Base-by-base conservation (phyloP, 257 asterid species). In the Jacaranda copaia region DNA sequence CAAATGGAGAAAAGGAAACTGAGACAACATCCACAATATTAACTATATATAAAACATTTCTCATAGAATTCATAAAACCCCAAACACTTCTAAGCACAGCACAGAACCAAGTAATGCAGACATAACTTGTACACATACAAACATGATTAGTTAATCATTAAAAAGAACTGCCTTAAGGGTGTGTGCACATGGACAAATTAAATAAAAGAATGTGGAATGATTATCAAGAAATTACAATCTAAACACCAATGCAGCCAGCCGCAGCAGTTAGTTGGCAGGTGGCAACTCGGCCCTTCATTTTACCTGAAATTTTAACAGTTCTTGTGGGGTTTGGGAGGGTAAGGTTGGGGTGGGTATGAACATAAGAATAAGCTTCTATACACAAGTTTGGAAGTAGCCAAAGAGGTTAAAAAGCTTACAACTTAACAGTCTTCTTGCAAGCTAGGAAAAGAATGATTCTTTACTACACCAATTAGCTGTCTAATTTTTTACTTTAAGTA, bases 361-460 rank as follows among this genome's bases (percentile, higher is more conserved):
- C 18, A 48, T 58, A 39, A 68, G 53, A 43, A 35, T 59, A 19
- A 57, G 53, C 62, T 32, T n/a, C n/a, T 35, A 20, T 5, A 42
- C 3, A 36, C 9, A 58, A 63, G 42, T 71, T 59, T 38, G 67
- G 74, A 15, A 60, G 64, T 35, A 73, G 5, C 8, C 20, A 58
- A 63, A 56, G 42, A 16, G 70, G 59, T 1, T 60, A 40, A 56
- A 82, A 75, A 74, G 81, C 57, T 76, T 62, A 20, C 18, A 40
- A 6, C 8, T 3, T 48, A 25, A 66, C 36, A 72, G 81, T 81
- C 81, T 12, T 86, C 94, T 88, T 88, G 90, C 84, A 85, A 79
- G 70, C 85, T 78, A 82, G 86, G 96, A 56, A 88, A 90, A 80
- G 96, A 87, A 88, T 87, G n/a, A 84, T 90, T 80, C 93, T 80